Conservation (phyloP, 2,329 filamentous ascomycete genomes). For the Cyphellophora europaea region DNA sequence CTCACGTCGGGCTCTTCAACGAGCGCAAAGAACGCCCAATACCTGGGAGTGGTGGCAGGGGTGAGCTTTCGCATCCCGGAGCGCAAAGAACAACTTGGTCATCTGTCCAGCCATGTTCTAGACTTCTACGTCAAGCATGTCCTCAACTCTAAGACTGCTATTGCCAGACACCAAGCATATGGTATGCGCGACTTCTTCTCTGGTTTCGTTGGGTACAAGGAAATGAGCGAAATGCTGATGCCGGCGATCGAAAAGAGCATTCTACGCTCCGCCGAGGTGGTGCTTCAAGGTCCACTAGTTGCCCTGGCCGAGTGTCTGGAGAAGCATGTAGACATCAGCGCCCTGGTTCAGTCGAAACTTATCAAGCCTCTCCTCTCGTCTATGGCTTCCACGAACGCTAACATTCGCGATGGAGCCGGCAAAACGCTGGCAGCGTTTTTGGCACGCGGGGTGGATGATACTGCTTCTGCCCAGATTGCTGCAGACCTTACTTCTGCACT, state of each 20-base stretch:
- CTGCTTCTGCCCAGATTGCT: constrained; percentile 55
- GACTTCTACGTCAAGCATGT: constrained; percentile 80
- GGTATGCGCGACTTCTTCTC: constrained; percentile 75
- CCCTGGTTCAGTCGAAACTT: constrained; percentile 60
- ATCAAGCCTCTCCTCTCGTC: constrained; percentile 84
- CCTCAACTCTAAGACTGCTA: constrained; percentile 62
- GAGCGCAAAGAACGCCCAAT: constrained; percentile 60
- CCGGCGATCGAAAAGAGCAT: constrained; percentile 82
- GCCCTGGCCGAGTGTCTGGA: constrained; percentile 65
- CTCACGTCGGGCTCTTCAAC: constrained; percentile 61
- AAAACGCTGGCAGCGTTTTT: constrained; percentile 66
- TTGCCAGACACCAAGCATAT: constrained; percentile 63
- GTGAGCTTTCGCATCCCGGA: constrained; percentile 65
- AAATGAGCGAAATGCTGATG: constrained; percentile 65
- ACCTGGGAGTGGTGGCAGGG: constrained; percentile 79
- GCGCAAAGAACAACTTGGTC: constrained; percentile 53
- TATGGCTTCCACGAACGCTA: constrained; percentile 77
- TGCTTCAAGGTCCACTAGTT: constrained; percentile 69
- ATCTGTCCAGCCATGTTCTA: constrained; percentile 63
- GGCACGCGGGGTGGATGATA: constrained; percentile 48
- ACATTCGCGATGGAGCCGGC: constrained; percentile 66
- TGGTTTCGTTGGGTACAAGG: constrained; percentile 62
- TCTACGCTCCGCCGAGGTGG: constrained; percentile 79
- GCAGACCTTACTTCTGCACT: constrained; percentile 72
- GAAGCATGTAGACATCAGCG: constrained; percentile 64